These are phyloP conservation scores for Schoenoplectus tabernaemontani DNA, from an alignment of 202 grass and related monocot genomes.

Conservation along the genomic window DNA sequence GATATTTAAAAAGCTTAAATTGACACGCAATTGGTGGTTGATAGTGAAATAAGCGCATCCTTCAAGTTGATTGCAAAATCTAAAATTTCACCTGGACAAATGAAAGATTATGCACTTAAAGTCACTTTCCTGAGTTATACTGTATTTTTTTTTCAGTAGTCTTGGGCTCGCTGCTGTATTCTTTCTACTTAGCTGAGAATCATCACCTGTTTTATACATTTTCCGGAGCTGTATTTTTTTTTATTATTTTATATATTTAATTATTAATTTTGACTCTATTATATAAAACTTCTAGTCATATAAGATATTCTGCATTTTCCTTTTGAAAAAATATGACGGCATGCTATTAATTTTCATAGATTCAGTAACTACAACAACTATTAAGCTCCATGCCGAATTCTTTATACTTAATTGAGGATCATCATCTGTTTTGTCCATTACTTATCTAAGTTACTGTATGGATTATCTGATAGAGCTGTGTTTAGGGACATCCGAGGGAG, in stretches of 20 bases:
- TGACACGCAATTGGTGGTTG: background rate
- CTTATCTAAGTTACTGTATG: background rate
- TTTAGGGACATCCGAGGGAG: conserved; percentile 42
- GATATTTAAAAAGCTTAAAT: background rate
- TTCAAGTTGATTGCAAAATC: background rate
- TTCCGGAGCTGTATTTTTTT: conserved; percentile 4
- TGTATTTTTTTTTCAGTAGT: background rate
- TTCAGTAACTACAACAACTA: too few relatives aligned
- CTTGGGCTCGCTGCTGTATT: background rate
- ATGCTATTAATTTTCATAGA: too few relatives aligned
- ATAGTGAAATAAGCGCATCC: background rate
- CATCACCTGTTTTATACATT: too few relatives aligned
- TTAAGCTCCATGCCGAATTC: background rate
- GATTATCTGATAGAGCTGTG: conserved; percentile 10
- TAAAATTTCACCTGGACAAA: too few relatives aligned
- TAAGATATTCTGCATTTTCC: too few relatives aligned
- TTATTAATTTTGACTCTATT: too few relatives aligned
- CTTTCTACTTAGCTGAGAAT: background rate
- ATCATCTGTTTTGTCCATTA: background rate
- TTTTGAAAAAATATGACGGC: too few relatives aligned
- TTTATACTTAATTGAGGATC: background rate
- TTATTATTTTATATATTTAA: too few relatives aligned
- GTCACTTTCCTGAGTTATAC: background rate
- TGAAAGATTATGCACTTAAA: too few relatives aligned
- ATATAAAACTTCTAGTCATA: too few relatives aligned